Evolutionary conservation across 352 stramenopile genomes (phyloP), one percentile per base, ranked within the genome.

Genomic region (Phytopythium delawarense): DNA sequence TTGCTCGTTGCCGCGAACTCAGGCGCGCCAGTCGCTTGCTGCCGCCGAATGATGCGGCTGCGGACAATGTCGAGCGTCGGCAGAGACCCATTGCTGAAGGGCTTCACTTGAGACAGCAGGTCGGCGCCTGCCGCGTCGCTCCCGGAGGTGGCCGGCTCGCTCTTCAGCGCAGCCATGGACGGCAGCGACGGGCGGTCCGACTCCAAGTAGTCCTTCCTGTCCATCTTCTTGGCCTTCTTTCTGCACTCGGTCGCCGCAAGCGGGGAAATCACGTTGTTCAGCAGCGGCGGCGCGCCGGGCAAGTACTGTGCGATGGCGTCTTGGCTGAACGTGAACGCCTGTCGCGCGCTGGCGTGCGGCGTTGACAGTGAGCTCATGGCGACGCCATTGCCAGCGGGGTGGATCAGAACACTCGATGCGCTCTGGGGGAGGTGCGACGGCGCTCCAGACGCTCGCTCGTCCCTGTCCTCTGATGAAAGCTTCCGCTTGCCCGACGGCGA

Each of bases 211-310:
- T 75, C 62, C 48, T 78, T 84, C 57, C 81, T 83, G 62, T 76
- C 67, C 39, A 81, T 62, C 69, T 87, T 87, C 67, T 88, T 91
- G 40, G 75, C 79, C 61, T 88, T 90, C 71, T 90, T 91, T 61
- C 85, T 86, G 57, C 75, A 74, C 40, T 81, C 81, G 18, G 71
- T 82, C 7, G 81, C 79, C 1, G 79, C 81, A 46, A 87, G 63
- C n/a, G 81, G 81, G 18, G 81, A 91, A 53, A 91, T 91, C 35
- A 85, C 81, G 25, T 87, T 91, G 56, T 84, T 88, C 58, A 88
- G 62, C 20, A 75, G 54, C n/a, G 64, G 51, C 51, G 30, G 32
- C 16, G 64, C 64, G 2, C 76, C 74, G 8, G 65, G 71, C 12
- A 85, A 53, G 66, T 76, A 81, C 35, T 81, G 70, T 15, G 49